phyloP scores from a whole-genome alignment of 768 basidiomycete species.

The Suillus hirtellus region DNA sequence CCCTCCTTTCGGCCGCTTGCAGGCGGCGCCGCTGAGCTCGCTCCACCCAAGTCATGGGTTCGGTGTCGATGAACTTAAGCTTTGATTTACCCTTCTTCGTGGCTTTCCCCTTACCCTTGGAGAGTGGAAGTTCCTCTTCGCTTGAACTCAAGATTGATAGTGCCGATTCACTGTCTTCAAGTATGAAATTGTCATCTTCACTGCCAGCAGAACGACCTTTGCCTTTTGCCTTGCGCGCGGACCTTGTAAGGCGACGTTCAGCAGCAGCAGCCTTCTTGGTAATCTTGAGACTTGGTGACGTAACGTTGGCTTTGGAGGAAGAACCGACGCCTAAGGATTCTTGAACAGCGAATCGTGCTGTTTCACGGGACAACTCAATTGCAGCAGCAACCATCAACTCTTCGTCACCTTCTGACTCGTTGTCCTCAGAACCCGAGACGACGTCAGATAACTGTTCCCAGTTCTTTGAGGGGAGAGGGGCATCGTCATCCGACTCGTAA shows the following conservation, averaged over 20 bases:
- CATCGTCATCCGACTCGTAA: slow-evolving; percentile 35
- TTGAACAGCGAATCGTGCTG: slow-evolving; percentile 29
- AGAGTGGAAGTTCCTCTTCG: slow-evolving; percentile 16
- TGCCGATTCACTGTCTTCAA: slow-evolving; percentile 17
- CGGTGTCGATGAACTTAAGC: slow-evolving; percentile 10
- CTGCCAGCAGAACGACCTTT: slow-evolving; percentile 8
- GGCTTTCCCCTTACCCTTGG: slow-evolving; percentile 37
- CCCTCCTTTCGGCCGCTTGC: slow-evolving; percentile 25
- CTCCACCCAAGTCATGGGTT: slow-evolving; percentile 17
- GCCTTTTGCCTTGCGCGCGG: slow-evolving; percentile 21
- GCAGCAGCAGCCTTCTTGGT: slow-evolving; percentile 49
- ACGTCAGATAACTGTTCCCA: slow-evolving; percentile 15
- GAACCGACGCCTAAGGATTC: slow-evolving; percentile 33
- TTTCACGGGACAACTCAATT: slow-evolving; percentile 52
- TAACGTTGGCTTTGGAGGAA: slow-evolving; percentile 21
- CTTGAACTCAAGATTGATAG: slow-evolving; percentile 12
- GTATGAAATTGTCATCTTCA: slow-evolving; percentile 16
- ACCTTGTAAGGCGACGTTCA: slow-evolving; percentile 46
- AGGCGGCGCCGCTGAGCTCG: slow-evolving; percentile 15
- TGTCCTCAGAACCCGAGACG: slow-evolving; percentile 36
- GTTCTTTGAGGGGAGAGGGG: neutral
- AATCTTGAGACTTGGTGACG: slow-evolving; percentile 34
- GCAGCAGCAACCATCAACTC: slow-evolving; percentile 56
- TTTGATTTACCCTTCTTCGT: slow-evolving; percentile 28
- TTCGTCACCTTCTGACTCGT: slow-evolving; percentile 24